These are phyloP conservation scores for Pythium sp. DNA, from an alignment of 352 stramenopile species.

Conservation along the genomic window DNA sequence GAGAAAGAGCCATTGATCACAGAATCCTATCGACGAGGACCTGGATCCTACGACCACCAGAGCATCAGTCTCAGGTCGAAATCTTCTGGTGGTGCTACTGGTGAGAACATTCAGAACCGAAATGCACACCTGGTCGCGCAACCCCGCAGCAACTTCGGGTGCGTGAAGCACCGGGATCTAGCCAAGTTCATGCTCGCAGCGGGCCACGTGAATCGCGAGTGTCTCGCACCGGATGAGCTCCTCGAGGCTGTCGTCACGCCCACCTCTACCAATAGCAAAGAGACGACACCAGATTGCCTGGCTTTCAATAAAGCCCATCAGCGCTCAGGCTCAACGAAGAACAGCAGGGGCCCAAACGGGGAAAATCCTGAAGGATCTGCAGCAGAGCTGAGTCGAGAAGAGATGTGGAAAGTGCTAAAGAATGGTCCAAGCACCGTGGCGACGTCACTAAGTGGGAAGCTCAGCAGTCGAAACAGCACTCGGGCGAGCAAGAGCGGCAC, in stretches of 20 bases:
- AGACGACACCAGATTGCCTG: conserved; percentile 35
- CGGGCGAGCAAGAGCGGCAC: neutral
- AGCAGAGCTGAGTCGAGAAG: conserved; percentile 7
- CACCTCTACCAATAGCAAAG: conserved; percentile 18
- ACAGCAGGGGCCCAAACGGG: too few relatives aligned
- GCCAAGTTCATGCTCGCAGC: conserved; percentile 46
- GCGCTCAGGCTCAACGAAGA: neutral
- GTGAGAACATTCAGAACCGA: conserved; percentile 8
- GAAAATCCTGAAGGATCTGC: neutral
- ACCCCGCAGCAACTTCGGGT: conserved; percentile 28
- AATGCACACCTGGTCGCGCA: conserved; percentile 11
- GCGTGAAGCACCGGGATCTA: conserved; percentile 37
- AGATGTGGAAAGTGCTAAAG: conserved; percentile 38
- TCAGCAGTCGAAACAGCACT: neutral
- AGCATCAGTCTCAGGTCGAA: neutral
- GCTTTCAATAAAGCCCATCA: conserved; percentile 29
- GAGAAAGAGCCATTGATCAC: conserved; percentile 6
- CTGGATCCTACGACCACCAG: conserved; percentile 25
- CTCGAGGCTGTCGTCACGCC: conserved; percentile 22
- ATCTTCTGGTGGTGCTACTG: too few relatives aligned
- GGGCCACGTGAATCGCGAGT: conserved; percentile 35
- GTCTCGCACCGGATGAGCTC: conserved; percentile 21
- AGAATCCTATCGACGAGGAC: conserved; percentile 37
- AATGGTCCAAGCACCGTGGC: conserved; percentile 14
- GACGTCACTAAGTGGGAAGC: neutral